These are phyloP conservation scores for Byssochlamys sp. DNA, from an alignment of 2,329 filamentous ascomycete species.

Conservation along the genomic window DNA sequence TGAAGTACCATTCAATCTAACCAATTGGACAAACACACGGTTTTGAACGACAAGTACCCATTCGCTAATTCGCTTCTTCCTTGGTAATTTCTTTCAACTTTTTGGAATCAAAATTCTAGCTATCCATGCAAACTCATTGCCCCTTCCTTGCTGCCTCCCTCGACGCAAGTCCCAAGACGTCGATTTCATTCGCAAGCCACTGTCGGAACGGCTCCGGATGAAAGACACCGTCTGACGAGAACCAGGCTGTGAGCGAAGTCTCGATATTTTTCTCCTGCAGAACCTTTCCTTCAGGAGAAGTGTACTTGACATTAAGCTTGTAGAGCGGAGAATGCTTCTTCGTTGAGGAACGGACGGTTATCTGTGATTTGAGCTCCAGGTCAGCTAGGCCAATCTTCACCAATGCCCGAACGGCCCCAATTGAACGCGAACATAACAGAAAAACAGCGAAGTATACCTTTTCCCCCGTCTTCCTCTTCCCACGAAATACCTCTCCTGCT, in stretches of 20 bases:
- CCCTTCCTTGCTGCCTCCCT: constrained; percentile 25
- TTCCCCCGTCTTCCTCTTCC: constrained; percentile 58
- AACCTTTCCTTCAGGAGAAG: constrained; percentile 29
- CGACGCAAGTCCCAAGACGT: constrained; percentile 44
- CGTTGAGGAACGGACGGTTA: constrained; percentile 61
- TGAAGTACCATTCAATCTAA: background rate
- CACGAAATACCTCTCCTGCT: constrained; percentile 70
- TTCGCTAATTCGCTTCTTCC: background rate
- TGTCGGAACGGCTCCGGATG: constrained; percentile 52
- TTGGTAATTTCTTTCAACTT: background rate
- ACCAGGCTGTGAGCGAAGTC: constrained; percentile 53
- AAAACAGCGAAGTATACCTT: constrained; percentile 35
- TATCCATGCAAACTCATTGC: constrained; percentile 10
- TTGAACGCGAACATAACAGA: background rate
- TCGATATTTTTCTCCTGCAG: constrained; percentile 41
- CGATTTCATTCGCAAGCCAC: constrained; percentile 51
- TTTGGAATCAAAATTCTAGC: constrained; percentile 3
- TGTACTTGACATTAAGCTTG: constrained; percentile 54
- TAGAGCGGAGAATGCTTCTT: constrained; percentile 78
- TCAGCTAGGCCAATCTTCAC: constrained; percentile 1
- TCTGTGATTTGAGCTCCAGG: constrained; percentile 35
- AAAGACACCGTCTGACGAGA: constrained; percentile 48
- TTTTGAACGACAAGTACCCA: background rate
- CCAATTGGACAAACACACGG: background rate
- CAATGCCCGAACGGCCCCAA: background rate